phyloP scores from a whole-genome alignment of 2,329 filamentous ascomycete species.

The Colletotrichum eleusines region DNA sequence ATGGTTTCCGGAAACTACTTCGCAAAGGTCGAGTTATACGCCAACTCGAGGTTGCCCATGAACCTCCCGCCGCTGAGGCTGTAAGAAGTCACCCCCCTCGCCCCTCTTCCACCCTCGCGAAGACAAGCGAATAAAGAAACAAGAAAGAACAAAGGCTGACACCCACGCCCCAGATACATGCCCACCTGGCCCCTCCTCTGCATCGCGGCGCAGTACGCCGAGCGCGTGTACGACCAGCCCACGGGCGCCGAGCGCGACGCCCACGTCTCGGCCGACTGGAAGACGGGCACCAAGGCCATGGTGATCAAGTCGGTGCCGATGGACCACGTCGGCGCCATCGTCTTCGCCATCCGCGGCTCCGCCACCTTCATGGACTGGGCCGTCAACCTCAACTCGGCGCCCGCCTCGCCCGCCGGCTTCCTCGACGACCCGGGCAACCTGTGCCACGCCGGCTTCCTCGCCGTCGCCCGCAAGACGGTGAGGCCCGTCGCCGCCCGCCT shows the following conservation, averaged over 20 bases:
- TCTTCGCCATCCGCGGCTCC: slow-evolving; percentile 86
- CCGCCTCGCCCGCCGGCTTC: slow-evolving; percentile 75
- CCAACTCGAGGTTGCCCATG: slow-evolving; percentile 79
- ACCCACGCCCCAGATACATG: slow-evolving; percentile 68
- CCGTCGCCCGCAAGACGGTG: slow-evolving; percentile 81
- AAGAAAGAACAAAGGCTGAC: slow-evolving; percentile 40
- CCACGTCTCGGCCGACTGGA: slow-evolving; percentile 78
- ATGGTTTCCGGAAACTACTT: slow-evolving; percentile 56
- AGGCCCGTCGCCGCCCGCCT: slow-evolving; percentile 78
- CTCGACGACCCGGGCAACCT: slow-evolving; percentile 82
- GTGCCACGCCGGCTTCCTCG: slow-evolving; percentile 85
- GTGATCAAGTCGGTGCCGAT: slow-evolving; percentile 84
- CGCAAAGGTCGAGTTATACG: slow-evolving; percentile 81
- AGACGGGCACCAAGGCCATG: slow-evolving; percentile 85
- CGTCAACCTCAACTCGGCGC: slow-evolving; percentile 80
- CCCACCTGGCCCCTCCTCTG: slow-evolving; percentile 82
- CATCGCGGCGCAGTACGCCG: slow-evolving; percentile 82
- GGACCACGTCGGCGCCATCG: slow-evolving; percentile 81
- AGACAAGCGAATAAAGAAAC: background rate
- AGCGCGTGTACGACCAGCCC: slow-evolving; percentile 78
- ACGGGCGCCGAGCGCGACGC: slow-evolving; percentile 72
- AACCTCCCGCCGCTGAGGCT: slow-evolving; percentile 76
- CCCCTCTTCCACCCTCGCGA: background rate
- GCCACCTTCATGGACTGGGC: slow-evolving; percentile 88
- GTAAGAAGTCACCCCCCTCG: slow-evolving; percentile 55